Evolutionary conservation across 2,329 filamentous ascomycete species (phyloP).

Genomic region (Chalaropsis thielavioides): DNA sequence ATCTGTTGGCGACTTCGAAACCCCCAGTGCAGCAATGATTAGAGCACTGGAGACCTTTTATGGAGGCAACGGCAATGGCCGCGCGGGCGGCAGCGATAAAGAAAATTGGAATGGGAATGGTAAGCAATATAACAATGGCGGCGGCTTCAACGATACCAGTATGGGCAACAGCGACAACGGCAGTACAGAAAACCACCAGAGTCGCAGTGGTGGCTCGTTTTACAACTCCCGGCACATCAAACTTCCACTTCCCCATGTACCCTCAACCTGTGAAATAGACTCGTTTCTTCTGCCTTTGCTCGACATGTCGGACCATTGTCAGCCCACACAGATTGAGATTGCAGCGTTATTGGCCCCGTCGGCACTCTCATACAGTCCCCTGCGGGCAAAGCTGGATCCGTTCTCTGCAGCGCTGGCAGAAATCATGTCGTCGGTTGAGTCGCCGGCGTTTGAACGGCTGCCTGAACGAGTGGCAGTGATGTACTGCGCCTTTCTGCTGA

Average conservation of each 20-base stretch:
- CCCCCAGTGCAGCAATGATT: conserved; percentile 12
- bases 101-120: not conserved
- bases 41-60: conserved; percentile 13
- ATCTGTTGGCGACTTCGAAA: conserved; percentile 12
- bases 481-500: conserved; percentile 74
- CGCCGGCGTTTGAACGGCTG: conserved; percentile 42
- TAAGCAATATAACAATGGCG: not conserved
- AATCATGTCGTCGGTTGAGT: conserved; percentile 70
- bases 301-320: conserved; percentile 2
- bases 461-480: conserved; percentile 72
- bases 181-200: not conserved
- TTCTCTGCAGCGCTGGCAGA: conserved; percentile 76
- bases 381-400: conserved; percentile 24
- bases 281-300: conserved; percentile 13
- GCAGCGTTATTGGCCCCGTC: conserved; percentile 10
- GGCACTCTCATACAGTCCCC: not conserved
- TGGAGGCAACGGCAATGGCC: not conserved
- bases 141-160: not conserved
- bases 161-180: not conserved
- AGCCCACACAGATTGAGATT: conserved; percentile 14
- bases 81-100: not conserved
- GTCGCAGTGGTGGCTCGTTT: not conserved
- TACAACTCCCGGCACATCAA: not conserved
- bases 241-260: conserved; percentile 9
- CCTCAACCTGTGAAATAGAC: conserved; percentile 14